Evolutionary conservation across 2,329 filamentous ascomycete species (phyloP), one percentile per base, ranked within the genome.

Genomic region (Venturia pyrina): DNA sequence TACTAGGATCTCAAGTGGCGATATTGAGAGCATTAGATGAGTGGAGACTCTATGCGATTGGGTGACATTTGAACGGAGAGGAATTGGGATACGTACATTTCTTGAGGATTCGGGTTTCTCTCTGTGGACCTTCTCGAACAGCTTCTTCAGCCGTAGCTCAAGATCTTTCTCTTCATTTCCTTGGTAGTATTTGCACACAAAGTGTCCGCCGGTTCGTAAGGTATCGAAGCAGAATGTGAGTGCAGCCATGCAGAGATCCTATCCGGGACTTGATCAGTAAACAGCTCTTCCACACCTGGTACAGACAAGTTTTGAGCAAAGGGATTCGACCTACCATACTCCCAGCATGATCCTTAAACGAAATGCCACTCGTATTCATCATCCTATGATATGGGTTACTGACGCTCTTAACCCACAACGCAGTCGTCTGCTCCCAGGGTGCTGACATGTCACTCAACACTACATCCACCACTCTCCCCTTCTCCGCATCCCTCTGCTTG

Each of bases 361-460:
- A 78, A 72, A 91, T 89, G 66, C 95, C 95, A 79, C 90, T 96
- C 72, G 93, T 97, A 78, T 99, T 99, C 92, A 97, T 96, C 89
- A 99, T 89, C 95, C 95, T 99, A 50, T 46, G 37, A 21, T 96
- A 95, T 70, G 92, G 91, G 85, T 95, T 89, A 93, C 88, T 96
- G 85, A 97, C 84, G 82, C 88, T 96, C 81, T 86, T 91, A 81
- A 89, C 88, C 81, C 86, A 88, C 81, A 90, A 92, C 73, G 88
- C 89, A 73, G 83, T 82, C 64, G 85, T 89, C 81, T 90, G 89
- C 72, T 87, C 83, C 92, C 92, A 97, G 89, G 95, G 93, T 83
- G 84, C 93, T 86, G 88, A 99, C 95, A 99, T 99, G 85, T 99
- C 95, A 86, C 91, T 96, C 75, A 99, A 81, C 75, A 99, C 91